Conservation (phyloP, 2,329 filamentous ascomycete genomes). For the Dactylonectria macrodidyma region DNA sequence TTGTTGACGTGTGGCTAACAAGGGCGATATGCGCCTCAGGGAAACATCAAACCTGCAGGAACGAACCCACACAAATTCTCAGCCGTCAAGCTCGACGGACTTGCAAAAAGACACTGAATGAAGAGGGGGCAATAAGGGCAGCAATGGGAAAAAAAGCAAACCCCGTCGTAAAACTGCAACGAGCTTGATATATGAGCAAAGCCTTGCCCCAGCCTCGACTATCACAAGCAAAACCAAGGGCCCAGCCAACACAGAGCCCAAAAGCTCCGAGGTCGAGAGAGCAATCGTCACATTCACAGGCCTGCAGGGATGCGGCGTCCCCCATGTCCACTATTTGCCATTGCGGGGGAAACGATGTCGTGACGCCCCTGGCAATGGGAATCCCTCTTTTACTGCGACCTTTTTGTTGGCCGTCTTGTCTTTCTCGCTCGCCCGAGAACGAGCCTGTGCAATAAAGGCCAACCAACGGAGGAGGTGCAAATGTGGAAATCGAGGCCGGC, state of each 20-base stretch:
- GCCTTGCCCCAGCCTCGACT: not conserved
- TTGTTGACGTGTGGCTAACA: constrained; percentile 12
- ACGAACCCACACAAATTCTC: constrained; percentile 7
- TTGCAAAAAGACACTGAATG: not conserved
- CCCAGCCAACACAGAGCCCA: not conserved
- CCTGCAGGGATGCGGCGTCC: not conserved
- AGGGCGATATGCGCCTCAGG: not conserved
- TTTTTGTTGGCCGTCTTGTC: not conserved
- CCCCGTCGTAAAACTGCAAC: not conserved
- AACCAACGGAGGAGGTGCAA: not conserved
- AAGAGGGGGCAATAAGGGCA: no score
- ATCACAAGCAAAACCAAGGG: constrained; percentile 24
- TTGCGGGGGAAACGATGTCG: constrained; percentile 14
- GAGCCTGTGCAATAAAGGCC: not conserved
- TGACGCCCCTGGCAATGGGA: not conserved
- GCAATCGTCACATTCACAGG: constrained; percentile 13
- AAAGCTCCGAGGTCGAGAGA: constrained; percentile 21
- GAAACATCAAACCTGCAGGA: constrained; percentile 9
- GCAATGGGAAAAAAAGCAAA: not conserved
- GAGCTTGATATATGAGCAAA: constrained; percentile 5
- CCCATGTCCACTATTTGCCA: constrained; percentile 8
- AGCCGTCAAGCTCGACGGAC: not conserved
- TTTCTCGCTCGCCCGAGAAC: not conserved
- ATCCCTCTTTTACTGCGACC: not conserved
- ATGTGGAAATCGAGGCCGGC: constrained; percentile 8